phyloP scores from a whole-genome alignment of 176 grass and related monocot species.

The Secale cereale region DNA sequence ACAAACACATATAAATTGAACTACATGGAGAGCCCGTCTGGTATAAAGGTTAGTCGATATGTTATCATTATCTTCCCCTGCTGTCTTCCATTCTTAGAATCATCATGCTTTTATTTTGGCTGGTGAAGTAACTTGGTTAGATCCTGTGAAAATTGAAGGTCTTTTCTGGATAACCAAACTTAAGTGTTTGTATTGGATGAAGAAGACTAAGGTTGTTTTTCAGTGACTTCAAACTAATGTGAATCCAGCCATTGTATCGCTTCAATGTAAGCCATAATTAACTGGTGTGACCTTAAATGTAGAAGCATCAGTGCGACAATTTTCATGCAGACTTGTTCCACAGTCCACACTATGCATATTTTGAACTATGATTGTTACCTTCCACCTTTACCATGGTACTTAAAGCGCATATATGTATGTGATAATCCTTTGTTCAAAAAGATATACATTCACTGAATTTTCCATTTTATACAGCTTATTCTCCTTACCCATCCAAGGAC shows the following conservation, averaged over 20 bases:
- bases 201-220: background rate
- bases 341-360: background rate
- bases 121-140: background rate
- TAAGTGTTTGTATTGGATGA: background rate
- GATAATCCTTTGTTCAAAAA: background rate
- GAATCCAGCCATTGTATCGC: background rate
- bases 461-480: constrained; percentile 67
- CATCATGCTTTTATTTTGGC: background rate
- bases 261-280: background rate
- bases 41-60: constrained; percentile 66
- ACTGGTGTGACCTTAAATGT: background rate
- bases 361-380: background rate
- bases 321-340: background rate
- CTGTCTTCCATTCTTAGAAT: background rate
- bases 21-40: constrained; percentile 91
- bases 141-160: background rate
- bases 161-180: background rate
- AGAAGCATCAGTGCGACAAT: background rate
- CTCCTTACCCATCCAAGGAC: constrained; percentile 89
- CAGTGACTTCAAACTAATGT: background rate
- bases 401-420: background rate
- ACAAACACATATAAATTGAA: constrained; percentile 93
- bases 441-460: background rate
- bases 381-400: background rate
- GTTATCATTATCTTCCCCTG: background rate